Percentiles rank a stretch among this genome's conserved stretches.
These are phyloP conservation scores for Schizophyllum commune DNA, from an alignment of 1,284 basidiomycete genomes.

Conservation along the genomic window DNA sequence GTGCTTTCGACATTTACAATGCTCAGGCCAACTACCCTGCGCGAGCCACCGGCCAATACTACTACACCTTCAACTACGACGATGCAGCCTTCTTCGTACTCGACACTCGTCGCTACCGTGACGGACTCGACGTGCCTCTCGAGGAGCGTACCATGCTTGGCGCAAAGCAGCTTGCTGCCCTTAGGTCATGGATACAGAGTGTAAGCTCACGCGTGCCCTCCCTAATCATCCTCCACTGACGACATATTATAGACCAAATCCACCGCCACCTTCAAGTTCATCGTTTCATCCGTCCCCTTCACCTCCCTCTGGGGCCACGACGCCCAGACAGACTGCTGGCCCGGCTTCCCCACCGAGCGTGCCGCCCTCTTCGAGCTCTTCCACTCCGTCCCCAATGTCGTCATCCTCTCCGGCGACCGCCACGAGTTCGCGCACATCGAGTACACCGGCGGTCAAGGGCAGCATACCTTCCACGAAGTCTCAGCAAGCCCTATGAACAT, in stretches of 20 bases:
- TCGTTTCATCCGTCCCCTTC: conserved; percentile 73
- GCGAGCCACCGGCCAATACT: conserved; percentile 35
- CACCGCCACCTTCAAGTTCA: conserved; percentile 77
- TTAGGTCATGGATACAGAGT: conserved; percentile 60
- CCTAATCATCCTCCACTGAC: background rate
- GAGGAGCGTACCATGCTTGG: conserved; percentile 63
- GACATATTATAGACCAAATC: conserved; percentile 47
- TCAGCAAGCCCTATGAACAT: conserved; percentile 61
- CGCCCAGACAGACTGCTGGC: conserved; percentile 66
- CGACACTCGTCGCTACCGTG: conserved; percentile 68
- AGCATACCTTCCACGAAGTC: conserved; percentile 30
- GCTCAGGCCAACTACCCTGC: conserved; percentile 61
- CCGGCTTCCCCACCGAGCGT: conserved; percentile 61
- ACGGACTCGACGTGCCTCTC: conserved; percentile 16
- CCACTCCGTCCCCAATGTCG: conserved; percentile 66
- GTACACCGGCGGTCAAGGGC: conserved; percentile 26
- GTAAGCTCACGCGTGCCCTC: conserved; percentile 22
- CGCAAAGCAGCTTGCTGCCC: conserved; percentile 52
- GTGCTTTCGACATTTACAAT: conserved; percentile 64
- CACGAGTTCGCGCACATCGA: conserved; percentile 78
- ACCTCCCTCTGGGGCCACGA: conserved; percentile 71
- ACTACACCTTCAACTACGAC: conserved; percentile 61
- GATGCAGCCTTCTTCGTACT: conserved; percentile 75
- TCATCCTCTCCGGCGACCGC: conserved; percentile 64
- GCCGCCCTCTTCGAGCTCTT: conserved; percentile 46